Percentiles rank a stretch among this genome's conserved stretches.
These are phyloP conservation scores for Pulveroboletus sp. DNA, from an alignment of 768 basidiomycete genomes.

Conservation along the genomic window DNA sequence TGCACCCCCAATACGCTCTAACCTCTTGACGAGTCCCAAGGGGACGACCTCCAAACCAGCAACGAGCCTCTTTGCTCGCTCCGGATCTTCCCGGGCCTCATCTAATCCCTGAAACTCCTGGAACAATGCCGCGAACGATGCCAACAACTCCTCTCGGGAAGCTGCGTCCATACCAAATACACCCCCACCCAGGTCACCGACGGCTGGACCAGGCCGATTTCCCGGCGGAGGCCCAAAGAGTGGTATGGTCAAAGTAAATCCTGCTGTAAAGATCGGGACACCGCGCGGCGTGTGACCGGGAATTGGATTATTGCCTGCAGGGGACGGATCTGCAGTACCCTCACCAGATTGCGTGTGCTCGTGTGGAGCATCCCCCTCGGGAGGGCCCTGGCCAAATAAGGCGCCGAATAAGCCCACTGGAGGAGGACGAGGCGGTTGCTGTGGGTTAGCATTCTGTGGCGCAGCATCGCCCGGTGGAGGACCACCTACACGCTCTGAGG, in stretches of 20 bases:
- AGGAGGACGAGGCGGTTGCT: slow-evolving; percentile 17
- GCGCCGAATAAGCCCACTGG: slow-evolving; percentile 23
- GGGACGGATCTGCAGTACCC: slow-evolving; percentile 15
- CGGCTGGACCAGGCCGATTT: slow-evolving; percentile 4
- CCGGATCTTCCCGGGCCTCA: slow-evolving; percentile 55
- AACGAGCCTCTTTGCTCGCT: slow-evolving; percentile 59
- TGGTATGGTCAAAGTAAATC: slow-evolving; percentile 35
- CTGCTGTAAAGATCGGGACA: slow-evolving; percentile 24
- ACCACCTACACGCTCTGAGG: slow-evolving; percentile 50
- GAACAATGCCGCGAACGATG: slow-evolving; percentile 25
- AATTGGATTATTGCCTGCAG: slow-evolving; percentile 20
- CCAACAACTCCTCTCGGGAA: slow-evolving; percentile 20
- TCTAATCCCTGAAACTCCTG: slow-evolving; percentile 28
- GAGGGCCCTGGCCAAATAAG: slow-evolving; percentile 21
- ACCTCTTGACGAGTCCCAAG: slow-evolving; percentile 56
- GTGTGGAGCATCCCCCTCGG: slow-evolving; percentile 12
- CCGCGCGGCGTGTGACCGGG: slow-evolving; percentile 20
- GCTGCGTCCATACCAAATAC: slow-evolving; percentile 17
- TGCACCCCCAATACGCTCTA: slow-evolving; percentile 47
- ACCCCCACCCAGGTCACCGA: slow-evolving; percentile 8
- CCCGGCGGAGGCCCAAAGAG: slow-evolving; percentile 22
- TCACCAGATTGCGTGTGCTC: slow-evolving; percentile 29
- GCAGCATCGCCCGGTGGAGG: slow-evolving; percentile 18
- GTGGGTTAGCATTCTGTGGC: slow-evolving; percentile 22
- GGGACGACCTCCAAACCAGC: slow-evolving; percentile 64